Percentiles rank a stretch among this genome's conserved stretches.
Evolutionary conservation across 495 filamentous ascomycete species (phyloP).

Genomic region (Talaromyces thailandensis): DNA sequence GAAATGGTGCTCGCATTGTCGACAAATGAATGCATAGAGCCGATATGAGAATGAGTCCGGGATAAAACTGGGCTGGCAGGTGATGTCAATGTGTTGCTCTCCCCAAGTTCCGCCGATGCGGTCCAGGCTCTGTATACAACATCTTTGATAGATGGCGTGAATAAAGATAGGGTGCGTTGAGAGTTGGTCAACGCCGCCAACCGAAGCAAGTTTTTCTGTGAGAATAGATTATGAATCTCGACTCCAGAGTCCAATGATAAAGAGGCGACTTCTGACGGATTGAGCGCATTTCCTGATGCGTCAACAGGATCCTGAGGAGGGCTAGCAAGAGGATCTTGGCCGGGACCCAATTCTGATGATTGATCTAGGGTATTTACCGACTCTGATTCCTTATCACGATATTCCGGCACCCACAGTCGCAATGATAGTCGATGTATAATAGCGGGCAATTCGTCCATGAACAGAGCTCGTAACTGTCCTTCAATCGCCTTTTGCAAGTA

Average conservation of each 20-base stretch:
- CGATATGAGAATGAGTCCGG: slow-evolving; percentile 53
- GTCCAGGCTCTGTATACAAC: slow-evolving; percentile 90
- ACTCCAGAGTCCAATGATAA: slow-evolving; percentile 66
- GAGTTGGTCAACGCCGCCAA: slow-evolving; percentile 70
- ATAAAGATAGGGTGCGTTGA: slow-evolving; percentile 77
- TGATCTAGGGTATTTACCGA: slow-evolving; percentile 23
- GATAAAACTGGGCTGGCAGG: slow-evolving; percentile 43
- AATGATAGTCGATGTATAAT: slow-evolving; percentile 92
- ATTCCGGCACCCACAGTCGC: slow-evolving; percentile 82
- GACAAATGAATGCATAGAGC: slow-evolving; percentile 46
- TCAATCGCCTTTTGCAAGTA: slow-evolving; percentile 97
- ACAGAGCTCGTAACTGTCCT: slow-evolving; percentile 78
- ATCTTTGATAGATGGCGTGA: slow-evolving; percentile 75
- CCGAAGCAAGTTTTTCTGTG: slow-evolving; percentile 77
- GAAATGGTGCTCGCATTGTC: slow-evolving; percentile 36
- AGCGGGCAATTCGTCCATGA: slow-evolving; percentile 95
- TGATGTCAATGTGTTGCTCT: slow-evolving; percentile 46
- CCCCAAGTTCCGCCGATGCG: slow-evolving; percentile 61
- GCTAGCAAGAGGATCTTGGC: slow-evolving; percentile 69
- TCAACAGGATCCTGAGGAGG: slow-evolving; percentile 73
- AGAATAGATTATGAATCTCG: slow-evolving; percentile 77
- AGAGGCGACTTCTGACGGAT: slow-evolving; percentile 62
- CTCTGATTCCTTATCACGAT: slow-evolving; percentile 54
- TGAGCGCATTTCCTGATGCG: slow-evolving; percentile 63
- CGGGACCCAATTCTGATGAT: slow-evolving; percentile 30